Evolutionary conservation across 148 eudicot genomes (phyloP).

Genomic region (Amaranthus hypochondriacus): DNA sequence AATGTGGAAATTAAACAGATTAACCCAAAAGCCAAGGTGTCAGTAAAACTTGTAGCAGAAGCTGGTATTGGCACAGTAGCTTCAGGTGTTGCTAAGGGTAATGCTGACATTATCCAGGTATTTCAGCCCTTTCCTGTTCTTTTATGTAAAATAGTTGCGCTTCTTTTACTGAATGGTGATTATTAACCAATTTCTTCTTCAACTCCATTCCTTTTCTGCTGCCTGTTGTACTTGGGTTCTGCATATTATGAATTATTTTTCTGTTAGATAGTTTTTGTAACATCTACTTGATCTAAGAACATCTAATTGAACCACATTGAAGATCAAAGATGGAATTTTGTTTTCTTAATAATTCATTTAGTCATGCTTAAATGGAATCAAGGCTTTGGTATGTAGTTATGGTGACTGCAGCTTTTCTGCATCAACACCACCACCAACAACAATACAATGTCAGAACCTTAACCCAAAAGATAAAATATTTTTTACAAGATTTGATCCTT

Average conservation of each 20-base stretch:
- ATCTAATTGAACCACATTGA: not conserved
- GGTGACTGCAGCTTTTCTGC: too few species aligned
- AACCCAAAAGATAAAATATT: too few species aligned
- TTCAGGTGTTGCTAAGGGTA: slow-evolving; percentile 99
- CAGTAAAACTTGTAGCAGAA: slow-evolving; percentile 99
- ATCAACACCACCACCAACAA: too few species aligned
- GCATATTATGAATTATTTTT: not conserved
- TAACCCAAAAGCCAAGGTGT: slow-evolving; percentile 96
- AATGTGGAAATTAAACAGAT: slow-evolving; percentile 47
- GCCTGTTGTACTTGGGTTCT: not conserved
- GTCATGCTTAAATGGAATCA: not conserved
- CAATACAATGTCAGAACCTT: too few species aligned
- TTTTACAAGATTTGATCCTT: too few species aligned
- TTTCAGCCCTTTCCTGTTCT: not conserved
- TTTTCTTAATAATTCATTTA: not conserved
- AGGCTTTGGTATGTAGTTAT: too few species aligned
- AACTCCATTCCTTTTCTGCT: not conserved
- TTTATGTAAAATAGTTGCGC: not conserved
- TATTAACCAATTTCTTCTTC: not conserved
- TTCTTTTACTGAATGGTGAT: not conserved
- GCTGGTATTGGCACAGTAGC: slow-evolving; percentile 99
- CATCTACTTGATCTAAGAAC: not conserved
- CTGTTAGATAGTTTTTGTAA: slow-evolving; percentile 5
- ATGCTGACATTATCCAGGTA: slow-evolving; percentile 99
- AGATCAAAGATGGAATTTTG: not conserved